Conservation (phyloP, 208 protist species). For the Leishmania tarentolae region DNA sequence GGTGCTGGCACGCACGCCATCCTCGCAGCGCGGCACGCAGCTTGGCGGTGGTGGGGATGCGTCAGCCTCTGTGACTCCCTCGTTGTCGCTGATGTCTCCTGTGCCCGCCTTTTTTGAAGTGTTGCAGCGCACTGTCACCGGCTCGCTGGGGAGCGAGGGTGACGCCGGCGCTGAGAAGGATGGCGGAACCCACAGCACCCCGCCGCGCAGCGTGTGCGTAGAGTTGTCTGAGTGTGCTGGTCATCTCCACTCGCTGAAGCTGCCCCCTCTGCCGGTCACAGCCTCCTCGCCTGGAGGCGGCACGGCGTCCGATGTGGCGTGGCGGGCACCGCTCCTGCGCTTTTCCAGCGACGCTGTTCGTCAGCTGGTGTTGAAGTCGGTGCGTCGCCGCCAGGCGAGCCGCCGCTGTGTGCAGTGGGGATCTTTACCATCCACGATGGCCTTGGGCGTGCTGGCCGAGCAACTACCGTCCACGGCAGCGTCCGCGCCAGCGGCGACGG, state of each 20-base stretch:
- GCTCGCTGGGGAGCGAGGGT: not conserved
- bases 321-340: constrained; percentile 11
- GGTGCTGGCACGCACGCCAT: constrained; percentile 2
- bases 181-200: not conserved
- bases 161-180: not conserved
- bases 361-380: constrained; percentile 9
- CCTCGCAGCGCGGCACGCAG: constrained; percentile 11
- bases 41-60: not conserved
- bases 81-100: constrained; percentile 6
- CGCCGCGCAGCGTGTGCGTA: not conserved
- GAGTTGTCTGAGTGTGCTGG: constrained; percentile 16
- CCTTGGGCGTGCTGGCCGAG: constrained; percentile 11
- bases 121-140: constrained; percentile 12
- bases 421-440: constrained; percentile 31
- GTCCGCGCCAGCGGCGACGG: not conserved
- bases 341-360: constrained; percentile 25
- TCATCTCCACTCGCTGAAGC: constrained; percentile 8
- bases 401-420: constrained; percentile 46
- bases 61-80: not conserved
- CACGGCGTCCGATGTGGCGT: constrained; percentile 4
- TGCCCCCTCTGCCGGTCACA: not conserved
- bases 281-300: not conserved
- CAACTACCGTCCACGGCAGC: not conserved
- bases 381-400: constrained; percentile 20
- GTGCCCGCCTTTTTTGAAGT: constrained; percentile 25